phyloP scores from a whole-genome alignment of 1,139 yeast genomes.

The Martiniozyma asiatica region DNA sequence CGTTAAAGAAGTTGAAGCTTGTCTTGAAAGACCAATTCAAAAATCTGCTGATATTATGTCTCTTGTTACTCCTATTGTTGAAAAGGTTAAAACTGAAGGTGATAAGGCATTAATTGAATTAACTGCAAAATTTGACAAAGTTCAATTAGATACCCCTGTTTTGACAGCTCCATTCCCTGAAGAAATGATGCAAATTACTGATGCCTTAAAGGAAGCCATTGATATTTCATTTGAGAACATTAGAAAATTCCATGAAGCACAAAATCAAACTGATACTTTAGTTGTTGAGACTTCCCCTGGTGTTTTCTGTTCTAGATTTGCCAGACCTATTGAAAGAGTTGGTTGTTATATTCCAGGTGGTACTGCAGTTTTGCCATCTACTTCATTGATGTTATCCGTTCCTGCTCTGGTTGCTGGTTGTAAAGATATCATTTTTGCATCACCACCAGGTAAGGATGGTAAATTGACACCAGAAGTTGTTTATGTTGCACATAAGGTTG shows the following conservation, averaged over 20 bases:
- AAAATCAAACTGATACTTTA: constrained; percentile 56
- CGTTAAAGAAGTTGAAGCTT: constrained; percentile 36
- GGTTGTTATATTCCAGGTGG: constrained; percentile 98
- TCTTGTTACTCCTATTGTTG: constrained; percentile 79
- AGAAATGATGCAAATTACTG: constrained; percentile 60
- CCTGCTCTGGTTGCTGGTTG: constrained; percentile 99
- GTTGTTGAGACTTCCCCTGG: constrained; percentile 93
- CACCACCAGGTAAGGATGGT: constrained; percentile 96
- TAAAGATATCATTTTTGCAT: constrained; percentile 82
- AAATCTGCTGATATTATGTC: constrained; percentile 86
- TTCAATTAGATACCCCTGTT: constrained; percentile 56
- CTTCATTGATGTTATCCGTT: constrained; percentile 96
- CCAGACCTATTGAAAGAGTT: constrained; percentile 87
- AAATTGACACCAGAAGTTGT: constrained; percentile 93
- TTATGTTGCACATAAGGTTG: constrained; percentile 91
- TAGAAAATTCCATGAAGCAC: constrained; percentile 88
- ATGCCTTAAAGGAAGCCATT: constrained; percentile 72
- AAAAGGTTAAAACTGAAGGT: constrained; percentile 64
- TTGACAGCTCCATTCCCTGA: constrained; percentile 78
- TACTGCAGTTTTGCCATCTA: constrained; percentile 94
- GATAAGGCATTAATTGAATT: constrained; percentile 78
- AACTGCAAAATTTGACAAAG: constrained; percentile 87
- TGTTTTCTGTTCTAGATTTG: constrained; percentile 84
- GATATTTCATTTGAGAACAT: constrained; percentile 85
- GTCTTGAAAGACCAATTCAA: constrained; percentile 81